Base-by-base conservation (phyloP, 1,139 yeast genomes). In the Petasospora fabianii region DNA sequence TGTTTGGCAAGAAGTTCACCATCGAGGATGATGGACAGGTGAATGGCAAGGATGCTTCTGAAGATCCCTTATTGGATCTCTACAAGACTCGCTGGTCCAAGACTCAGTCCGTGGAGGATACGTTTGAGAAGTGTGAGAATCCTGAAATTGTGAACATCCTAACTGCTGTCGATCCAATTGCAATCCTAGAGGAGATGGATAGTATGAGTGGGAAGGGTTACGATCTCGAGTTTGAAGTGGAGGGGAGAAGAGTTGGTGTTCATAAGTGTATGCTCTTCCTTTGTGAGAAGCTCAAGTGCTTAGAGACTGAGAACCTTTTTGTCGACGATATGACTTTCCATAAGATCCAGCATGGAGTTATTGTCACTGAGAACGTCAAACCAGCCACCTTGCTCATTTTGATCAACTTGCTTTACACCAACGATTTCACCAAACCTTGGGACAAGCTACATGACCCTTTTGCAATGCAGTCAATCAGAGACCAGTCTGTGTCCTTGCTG, bases 351-450 rank as follows among this genome's bases (percentile, higher is more conserved):
- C 20, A 42, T 11, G 46, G 43, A 4, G 19, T 43, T 6, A 39
- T 47, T 7, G 33, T 38, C 13, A 44, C 41, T 11, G 32, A 36
- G 7, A 36, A 41, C 27, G 10, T 53, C 5, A 27, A 37, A 10
- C 27, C 50, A 4, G 43, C 43, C 8, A 22, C 54, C 7, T 19
- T 56, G 21, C 50, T 65, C 11, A 53, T 71, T 4, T 45, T 69
- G 20, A 36, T 69, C 5, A 71, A 74, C 44, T 68, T 64, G 40
- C 38, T 75, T 2, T 77, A 77, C 51, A 73, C 80, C 0, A 79
- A 73, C 42, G 55, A 55, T 12, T 47, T 59, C 5, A 34, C 66
- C 7, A 65, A 62, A 22, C 56, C 68, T 2, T 73, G 77, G 77
- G 62, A 61, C 44, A 50, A 3, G 18, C 44, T 2, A 49, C 52